Conservation (phyloP, 345 rosid genomes). For the Erodium maritimum region DNA sequence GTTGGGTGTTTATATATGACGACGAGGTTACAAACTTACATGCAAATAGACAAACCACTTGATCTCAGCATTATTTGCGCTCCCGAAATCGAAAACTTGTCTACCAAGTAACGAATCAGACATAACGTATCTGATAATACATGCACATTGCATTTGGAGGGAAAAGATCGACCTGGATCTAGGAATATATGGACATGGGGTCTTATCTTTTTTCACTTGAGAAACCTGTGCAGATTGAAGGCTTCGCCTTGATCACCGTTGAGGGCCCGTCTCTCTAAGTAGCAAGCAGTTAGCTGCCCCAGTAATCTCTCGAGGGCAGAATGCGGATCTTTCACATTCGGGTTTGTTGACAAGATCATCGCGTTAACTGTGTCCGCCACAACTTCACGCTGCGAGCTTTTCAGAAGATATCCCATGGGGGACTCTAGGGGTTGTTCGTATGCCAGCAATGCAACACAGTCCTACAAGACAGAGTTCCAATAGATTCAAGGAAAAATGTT, state of each 20-base stretch:
- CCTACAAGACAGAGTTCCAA: constrained; percentile 27
- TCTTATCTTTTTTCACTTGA: constrained; percentile 12
- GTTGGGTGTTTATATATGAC: no score
- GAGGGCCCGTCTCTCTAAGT: constrained; percentile 54
- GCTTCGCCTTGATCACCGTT: constrained; percentile 79
- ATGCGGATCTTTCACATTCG: constrained; percentile 45
- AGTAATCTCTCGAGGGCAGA: constrained; percentile 69
- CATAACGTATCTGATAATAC: neutral
- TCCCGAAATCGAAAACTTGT: neutral
- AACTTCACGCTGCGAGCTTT: constrained; percentile 67
- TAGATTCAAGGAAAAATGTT: no score
- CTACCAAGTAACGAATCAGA: no score
- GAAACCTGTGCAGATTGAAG: constrained; percentile 51
- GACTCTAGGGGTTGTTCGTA: constrained; percentile 60
- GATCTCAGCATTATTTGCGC: neutral
- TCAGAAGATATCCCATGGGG: constrained; percentile 57
- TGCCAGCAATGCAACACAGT: constrained; percentile 75
- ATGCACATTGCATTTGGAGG: no score
- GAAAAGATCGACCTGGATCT: no score
- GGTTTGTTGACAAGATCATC: constrained; percentile 60
- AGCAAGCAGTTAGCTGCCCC: constrained; percentile 73
- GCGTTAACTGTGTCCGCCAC: constrained; percentile 86
- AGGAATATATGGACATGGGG: neutral
- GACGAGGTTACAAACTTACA: no score
- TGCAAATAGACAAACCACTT: no score